A percentile compares a stretch with the other conserved stretches of the same genome.
Evolutionary conservation across 495 filamentous ascomycete species (phyloP).

Genomic region (Thermochaetoides thermophila): DNA sequence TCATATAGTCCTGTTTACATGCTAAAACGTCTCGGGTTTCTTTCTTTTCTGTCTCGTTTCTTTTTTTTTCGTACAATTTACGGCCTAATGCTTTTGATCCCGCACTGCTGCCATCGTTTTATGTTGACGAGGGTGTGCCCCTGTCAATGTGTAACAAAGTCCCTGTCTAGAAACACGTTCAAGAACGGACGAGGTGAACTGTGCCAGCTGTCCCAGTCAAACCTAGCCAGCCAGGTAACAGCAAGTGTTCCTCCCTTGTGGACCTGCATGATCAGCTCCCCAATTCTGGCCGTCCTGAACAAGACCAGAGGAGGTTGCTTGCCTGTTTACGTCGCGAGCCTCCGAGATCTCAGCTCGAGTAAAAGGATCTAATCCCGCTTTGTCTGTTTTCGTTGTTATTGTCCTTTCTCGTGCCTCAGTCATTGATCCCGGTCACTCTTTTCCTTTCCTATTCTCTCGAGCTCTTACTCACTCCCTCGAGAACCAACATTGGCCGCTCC

Average conservation of each 20-base stretch:
- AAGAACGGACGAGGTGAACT: neutral
- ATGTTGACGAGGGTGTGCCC: constrained; percentile 3
- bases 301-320: constrained; percentile 7
- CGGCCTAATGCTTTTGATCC: neutral
- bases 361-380: too few species aligned
- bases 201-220: constrained; percentile 9
- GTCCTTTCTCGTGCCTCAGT: too few species aligned
- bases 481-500: too few species aligned
- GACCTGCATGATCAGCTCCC: constrained; percentile 22
- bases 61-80: neutral
- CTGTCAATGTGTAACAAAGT: constrained; percentile 4
- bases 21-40: constrained; percentile 6
- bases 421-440: too few species aligned
- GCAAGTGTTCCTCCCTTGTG: constrained; percentile 9
- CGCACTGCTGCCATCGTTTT: too few species aligned
- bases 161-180: constrained; percentile 1
- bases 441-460: too few species aligned
- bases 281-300: constrained; percentile 14
- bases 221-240: constrained; percentile 13
- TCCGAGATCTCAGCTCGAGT: too few species aligned
- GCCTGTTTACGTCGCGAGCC: too few species aligned
- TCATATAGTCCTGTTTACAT: too few species aligned
- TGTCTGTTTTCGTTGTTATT: too few species aligned
- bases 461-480: too few species aligned
- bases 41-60: too few species aligned